These are phyloP conservation scores for Calophaca sinica DNA, from an alignment of 306 rosid genomes.

Conservation along the genomic window DNA sequence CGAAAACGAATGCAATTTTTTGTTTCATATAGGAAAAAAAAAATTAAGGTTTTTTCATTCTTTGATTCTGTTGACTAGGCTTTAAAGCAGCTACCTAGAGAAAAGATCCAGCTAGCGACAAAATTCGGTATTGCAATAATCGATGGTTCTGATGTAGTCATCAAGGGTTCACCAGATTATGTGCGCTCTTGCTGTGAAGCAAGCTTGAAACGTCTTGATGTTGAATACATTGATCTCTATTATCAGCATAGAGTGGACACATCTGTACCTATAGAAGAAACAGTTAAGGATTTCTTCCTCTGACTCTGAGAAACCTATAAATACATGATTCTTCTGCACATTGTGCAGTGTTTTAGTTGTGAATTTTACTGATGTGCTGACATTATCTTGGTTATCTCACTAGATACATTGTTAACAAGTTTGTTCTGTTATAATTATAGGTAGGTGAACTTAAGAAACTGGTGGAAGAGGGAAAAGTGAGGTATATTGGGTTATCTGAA, in stretches of 20 bases:
- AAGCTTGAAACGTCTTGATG: slow-evolving; percentile 75
- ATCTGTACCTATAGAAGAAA: slow-evolving; percentile 72
- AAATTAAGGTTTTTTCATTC: neutral
- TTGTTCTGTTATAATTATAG: slow-evolving; percentile 49
- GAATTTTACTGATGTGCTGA: slow-evolving; percentile 9
- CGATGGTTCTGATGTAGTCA: neutral
- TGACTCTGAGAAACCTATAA: neutral
- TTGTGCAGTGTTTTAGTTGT: neutral
- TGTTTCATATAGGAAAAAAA: neutral
- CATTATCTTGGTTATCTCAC: neutral
- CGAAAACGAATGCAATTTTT: too few relatives aligned
- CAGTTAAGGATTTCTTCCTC: slow-evolving; percentile 53
- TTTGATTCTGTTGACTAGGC: slow-evolving; percentile 53
- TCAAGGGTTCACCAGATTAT: slow-evolving; percentile 72
- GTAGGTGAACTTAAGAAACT: slow-evolving; percentile 79
- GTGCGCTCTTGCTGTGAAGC: slow-evolving; percentile 77
- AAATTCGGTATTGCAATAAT: slow-evolving; percentile 63
- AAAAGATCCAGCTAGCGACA: slow-evolving; percentile 73
- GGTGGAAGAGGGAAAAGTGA: slow-evolving; percentile 81
- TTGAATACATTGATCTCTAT: slow-evolving; percentile 79
- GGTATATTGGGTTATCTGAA: slow-evolving; percentile 77
- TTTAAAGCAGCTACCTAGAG: slow-evolving; percentile 69
- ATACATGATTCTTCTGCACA: neutral
- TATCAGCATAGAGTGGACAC: slow-evolving; percentile 69
- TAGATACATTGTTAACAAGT: slow-evolving; percentile 3